A percentile compares a stretch with the other conserved stretches of the same genome.
Conservation (phyloP, 148 eudicot species). For the Hydrangea macrophylla region DNA sequence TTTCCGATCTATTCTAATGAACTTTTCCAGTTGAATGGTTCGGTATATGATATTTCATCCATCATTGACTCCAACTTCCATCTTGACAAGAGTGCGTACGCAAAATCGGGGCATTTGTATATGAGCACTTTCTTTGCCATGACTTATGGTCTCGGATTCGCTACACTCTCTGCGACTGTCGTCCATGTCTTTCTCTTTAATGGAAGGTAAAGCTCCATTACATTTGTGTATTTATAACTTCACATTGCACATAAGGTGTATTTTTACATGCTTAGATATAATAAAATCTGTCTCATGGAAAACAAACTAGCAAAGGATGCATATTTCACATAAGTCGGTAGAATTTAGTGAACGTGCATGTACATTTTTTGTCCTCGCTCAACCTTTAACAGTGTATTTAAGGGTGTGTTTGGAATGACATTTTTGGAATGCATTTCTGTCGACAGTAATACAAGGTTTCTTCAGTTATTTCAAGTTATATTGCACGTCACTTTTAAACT, state of each 20-base stretch:
- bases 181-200: conserved; percentile 59
- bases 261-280: too few relatives aligned
- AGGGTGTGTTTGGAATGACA: too few relatives aligned
- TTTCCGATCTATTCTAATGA: conserved; percentile 54
- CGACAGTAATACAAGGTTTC: too few relatives aligned
- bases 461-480: too few relatives aligned
- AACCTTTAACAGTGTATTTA: too few relatives aligned
- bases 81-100: conserved; percentile 51
- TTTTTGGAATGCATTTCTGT: too few relatives aligned
- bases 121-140: conserved; percentile 63
- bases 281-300: background rate
- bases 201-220: conserved; percentile 42
- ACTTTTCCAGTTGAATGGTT: conserved; percentile 45
- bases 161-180: conserved; percentile 63
- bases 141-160: conserved; percentile 71
- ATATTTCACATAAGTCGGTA: too few relatives aligned
- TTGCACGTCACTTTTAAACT: too few relatives aligned
- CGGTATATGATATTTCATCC: conserved; percentile 30
- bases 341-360: too few relatives aligned
- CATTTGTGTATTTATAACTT: background rate
- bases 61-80: conserved; percentile 43
- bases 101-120: conserved; percentile 41
- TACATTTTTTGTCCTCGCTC: too few relatives aligned
- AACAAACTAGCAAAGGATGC: background rate
- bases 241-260: too few relatives aligned